phyloP scores from a whole-genome alignment of 306 rosid species.

The Cicer cuneatum region DNA sequence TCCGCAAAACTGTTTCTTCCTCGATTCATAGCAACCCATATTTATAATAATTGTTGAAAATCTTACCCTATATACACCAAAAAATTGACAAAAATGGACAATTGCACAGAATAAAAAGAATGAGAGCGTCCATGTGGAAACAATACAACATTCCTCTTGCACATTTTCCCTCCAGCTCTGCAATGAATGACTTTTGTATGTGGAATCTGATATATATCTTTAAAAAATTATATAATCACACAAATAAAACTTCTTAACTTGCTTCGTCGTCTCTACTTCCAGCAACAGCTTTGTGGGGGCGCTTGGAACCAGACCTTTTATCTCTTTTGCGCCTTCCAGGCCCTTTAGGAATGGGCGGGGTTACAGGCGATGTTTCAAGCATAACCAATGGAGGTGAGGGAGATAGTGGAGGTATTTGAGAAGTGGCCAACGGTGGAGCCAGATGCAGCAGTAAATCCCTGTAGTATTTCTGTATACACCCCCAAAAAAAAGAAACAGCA shows the following conservation, averaged over 20 bases:
- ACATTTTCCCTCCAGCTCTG: constrained; percentile 55
- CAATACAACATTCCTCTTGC: constrained; percentile 50
- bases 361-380: constrained; percentile 36
- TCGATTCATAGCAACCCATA: constrained; percentile 58
- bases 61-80: constrained; percentile 61
- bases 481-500: neutral
- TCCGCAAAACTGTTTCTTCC: too few relatives aligned
- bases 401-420: constrained; percentile 45
- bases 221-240: constrained; percentile 43
- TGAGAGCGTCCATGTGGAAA: constrained; percentile 48
- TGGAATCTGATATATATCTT: constrained; percentile 44
- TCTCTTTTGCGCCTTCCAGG: constrained; percentile 65
- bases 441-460: constrained; percentile 57
- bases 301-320: constrained; percentile 60
- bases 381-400: constrained; percentile 44
- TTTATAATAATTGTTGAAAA: constrained; percentile 51
- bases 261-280: constrained; percentile 55
- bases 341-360: constrained; percentile 49
- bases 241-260: constrained; percentile 60
- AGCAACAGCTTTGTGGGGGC: constrained; percentile 76
- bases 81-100: constrained; percentile 51
- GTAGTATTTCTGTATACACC: constrained; percentile 74
- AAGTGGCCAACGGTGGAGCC: constrained; percentile 50
- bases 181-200: constrained; percentile 46
- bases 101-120: constrained; percentile 49